A percentile compares a stretch with the other conserved stretches of the same genome.
phyloP scores from a whole-genome alignment of 2,329 filamentous ascomycete species.

The Paecilomyces formosus region DNA sequence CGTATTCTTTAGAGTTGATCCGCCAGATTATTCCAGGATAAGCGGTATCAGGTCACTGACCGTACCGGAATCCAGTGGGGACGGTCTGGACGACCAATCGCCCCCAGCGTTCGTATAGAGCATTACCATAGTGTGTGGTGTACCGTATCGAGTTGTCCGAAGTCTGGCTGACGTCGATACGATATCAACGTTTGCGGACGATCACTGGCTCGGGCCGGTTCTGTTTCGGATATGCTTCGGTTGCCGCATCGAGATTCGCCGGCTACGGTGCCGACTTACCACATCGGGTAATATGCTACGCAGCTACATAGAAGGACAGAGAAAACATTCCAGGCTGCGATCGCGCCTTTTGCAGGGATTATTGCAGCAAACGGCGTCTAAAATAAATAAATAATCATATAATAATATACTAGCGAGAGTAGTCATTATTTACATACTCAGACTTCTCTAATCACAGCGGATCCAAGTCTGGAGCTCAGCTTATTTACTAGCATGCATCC shows the following conservation, averaged over 20 bases:
- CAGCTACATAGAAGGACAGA: constrained; percentile 2
- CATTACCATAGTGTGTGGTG: neutral
- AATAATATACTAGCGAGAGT: no score
- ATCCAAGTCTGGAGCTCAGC: no score
- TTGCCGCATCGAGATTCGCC: constrained; percentile 2
- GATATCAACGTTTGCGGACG: constrained; percentile 1
- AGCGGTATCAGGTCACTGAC: constrained; percentile 5
- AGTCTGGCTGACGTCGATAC: neutral
- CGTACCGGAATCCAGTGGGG: constrained; percentile 1
- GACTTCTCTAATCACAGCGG: no score
- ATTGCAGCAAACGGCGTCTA: neutral
- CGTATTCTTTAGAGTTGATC: neutral
- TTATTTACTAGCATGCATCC: no score
- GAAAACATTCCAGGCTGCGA: neutral
- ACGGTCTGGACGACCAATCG: neutral
- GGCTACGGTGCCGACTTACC: constrained; percentile 1
- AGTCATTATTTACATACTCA: no score
- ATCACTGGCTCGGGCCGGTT: neutral
- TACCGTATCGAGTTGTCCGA: neutral
- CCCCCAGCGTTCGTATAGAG: neutral
- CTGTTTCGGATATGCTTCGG: neutral
- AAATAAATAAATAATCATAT: neutral
- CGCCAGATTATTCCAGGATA: constrained; percentile 1
- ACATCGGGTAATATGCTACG: constrained; percentile 8
- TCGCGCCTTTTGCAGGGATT: constrained; percentile 1